Percentiles rank a stretch among this genome's conserved stretches.
Conservation (phyloP, 352 stramenopile genomes). For the Globisporangium irregulare region DNA sequence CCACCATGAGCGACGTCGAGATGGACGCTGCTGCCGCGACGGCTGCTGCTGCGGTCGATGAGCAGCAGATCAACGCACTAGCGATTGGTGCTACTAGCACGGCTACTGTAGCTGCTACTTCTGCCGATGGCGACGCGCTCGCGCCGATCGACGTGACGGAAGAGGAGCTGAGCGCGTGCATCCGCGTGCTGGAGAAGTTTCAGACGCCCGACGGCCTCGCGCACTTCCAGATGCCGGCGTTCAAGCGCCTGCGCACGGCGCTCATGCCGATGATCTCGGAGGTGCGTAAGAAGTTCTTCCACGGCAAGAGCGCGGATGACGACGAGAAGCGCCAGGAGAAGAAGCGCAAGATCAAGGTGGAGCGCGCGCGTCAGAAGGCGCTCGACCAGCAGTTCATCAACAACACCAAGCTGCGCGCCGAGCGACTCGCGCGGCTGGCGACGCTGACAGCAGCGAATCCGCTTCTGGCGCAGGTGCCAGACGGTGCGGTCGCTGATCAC, state of each 20-base stretch:
- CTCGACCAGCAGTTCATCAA: constrained; percentile 80
- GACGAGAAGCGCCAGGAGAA: constrained; percentile 52
- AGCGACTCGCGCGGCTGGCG: constrained; percentile 51
- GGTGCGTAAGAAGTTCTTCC: constrained; percentile 59
- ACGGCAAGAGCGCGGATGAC: constrained; percentile 42
- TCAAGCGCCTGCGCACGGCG: constrained; percentile 62
- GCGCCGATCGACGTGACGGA: constrained; percentile 35
- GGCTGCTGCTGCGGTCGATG: not conserved
- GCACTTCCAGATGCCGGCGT: constrained; percentile 48
- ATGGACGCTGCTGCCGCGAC: not conserved
- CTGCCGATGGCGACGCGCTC: not conserved
- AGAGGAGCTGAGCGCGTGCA: constrained; percentile 50
- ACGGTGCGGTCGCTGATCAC: constrained; percentile 31
- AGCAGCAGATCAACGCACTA: not conserved
- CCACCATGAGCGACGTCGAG: constrained; percentile 9
- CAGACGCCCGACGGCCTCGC: constrained; percentile 41
- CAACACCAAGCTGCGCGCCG: constrained; percentile 70
- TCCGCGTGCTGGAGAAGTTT: constrained; percentile 55
- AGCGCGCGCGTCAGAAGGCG: constrained; percentile 57
- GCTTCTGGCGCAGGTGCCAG: constrained; percentile 58
- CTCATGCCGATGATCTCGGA: constrained; percentile 60
- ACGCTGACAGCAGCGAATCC: constrained; percentile 57
- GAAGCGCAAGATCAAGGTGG: constrained; percentile 69
- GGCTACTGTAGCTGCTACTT: not conserved
- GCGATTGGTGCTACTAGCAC: not conserved